Base-by-base conservation (phyloP, 1,284 basidiomycete genomes). In the Leccinum fallax region DNA sequence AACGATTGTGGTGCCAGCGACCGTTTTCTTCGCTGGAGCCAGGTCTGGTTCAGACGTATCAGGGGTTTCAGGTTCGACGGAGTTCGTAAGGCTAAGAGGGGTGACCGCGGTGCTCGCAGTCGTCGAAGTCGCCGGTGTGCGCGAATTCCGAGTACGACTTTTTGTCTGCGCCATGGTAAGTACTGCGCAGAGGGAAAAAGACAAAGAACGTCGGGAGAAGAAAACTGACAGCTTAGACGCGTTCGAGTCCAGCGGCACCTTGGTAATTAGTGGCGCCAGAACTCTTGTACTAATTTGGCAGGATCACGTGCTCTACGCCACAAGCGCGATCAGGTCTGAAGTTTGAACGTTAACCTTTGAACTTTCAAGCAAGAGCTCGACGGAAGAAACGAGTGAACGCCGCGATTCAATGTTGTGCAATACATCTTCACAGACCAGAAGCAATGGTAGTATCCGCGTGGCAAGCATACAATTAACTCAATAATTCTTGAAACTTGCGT, bases 401-500 rank as follows among this genome's bases (percentile, higher is more conserved):
- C 79, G 88, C 91, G 30, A 5, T 4, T 30, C 30, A 30, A 30
- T 30, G 30, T 30, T 30, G 30, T 30, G 53, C 90, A 91, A 30
- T 16, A 9, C 30, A 38, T 30, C 38, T 24, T 54, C 40, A 51
- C 21, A 21, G 9, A 16, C 21, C 32, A 19, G 21, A 53, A 7
- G 51, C 16, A 43, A 49, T 10, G 24, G n/a, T n/a, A 26, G 26
- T 9, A 55, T 28, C 10, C 53, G 26, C 21, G 32, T 10, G n/a
- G 38, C 48, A 34, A 36, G 53, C 38, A 30, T 48, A 15, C 19
- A 24, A 51, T 30, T 5, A 40, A 24, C n/a, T 48, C 51, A 59
- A 16, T 15, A 5, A 40, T 19, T 32, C 19, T 19, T 21, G 16
- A 11, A 30, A 30, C 10, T 30, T 30, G 16, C 16, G 51, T 8